Evolutionary conservation across 2,329 filamentous ascomycete genomes (phyloP).

Genomic region (Monosporascus sp.): DNA sequence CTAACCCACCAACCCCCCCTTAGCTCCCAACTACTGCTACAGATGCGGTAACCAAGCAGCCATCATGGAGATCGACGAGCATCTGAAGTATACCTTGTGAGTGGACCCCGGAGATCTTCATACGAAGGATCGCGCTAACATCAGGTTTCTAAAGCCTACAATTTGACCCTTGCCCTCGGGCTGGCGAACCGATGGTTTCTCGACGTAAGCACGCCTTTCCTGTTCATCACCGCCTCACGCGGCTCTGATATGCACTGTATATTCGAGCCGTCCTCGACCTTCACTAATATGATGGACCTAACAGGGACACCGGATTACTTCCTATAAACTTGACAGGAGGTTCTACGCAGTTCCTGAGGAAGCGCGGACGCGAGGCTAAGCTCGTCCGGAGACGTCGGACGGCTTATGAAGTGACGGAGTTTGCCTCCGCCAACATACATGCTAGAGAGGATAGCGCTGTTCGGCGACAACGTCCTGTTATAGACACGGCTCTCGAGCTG

Average conservation of each 20-base stretch:
- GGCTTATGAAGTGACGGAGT: constrained; percentile 6
- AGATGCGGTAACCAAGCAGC: constrained; percentile 97
- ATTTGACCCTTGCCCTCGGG: constrained; percentile 96
- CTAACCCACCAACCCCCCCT: constrained; percentile 3
- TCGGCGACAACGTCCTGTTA: background rate
- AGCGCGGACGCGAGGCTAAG: constrained; percentile 9
- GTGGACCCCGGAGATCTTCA: constrained; percentile 32
- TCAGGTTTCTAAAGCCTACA: constrained; percentile 64
- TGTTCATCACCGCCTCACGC: background rate
- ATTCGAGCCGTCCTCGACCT: constrained; percentile 1
- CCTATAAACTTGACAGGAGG: constrained; percentile 58
- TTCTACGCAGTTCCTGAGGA: constrained; percentile 5
- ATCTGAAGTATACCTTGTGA: constrained; percentile 99
- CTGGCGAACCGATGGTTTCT: constrained; percentile 98
- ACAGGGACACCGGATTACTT: constrained; percentile 92
- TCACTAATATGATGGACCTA: constrained; percentile 9
- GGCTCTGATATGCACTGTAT: constrained; percentile 14
- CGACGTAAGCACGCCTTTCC: constrained; percentile 54
- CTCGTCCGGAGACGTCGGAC: constrained; percentile 3
- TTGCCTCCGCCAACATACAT: background rate
- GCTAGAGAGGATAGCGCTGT: background rate
- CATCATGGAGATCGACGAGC: constrained; percentile 99
- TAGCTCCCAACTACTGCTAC: constrained; percentile 93
- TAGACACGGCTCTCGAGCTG: background rate
- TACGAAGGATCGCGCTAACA: constrained; percentile 6